phyloP scores from a whole-genome alignment of 2,329 filamentous ascomycete genomes.

The Aspergillus alliaceus region DNA sequence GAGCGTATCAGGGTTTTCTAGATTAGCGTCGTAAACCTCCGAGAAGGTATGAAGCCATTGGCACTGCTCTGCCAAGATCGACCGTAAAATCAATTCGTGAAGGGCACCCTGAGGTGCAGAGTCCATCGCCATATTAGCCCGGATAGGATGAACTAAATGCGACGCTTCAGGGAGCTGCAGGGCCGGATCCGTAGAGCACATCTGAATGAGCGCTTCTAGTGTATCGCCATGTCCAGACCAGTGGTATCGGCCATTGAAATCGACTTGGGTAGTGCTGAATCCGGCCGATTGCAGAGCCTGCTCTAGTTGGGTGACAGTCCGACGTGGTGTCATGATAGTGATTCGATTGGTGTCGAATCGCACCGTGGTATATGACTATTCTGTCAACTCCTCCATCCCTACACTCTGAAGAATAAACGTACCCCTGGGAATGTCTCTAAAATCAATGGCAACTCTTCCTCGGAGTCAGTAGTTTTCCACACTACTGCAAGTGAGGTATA shows the following conservation, averaged over 20 bases:
- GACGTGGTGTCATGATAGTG: conserved; percentile 17
- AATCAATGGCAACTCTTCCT: neutral
- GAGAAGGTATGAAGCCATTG: conserved; percentile 17
- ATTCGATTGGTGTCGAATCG: conserved; percentile 15
- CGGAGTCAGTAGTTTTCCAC: conserved; percentile 7
- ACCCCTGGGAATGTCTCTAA: conserved; percentile 9
- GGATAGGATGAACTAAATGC: neutral
- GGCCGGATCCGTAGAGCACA: conserved; percentile 7
- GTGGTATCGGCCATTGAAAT: conserved; percentile 21
- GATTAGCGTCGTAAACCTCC: conserved; percentile 2
- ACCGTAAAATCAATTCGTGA: conserved; percentile 10
- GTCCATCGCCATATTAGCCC: conserved; percentile 5
- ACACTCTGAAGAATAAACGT: neutral
- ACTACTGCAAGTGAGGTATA: conserved; percentile 17
- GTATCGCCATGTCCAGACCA: conserved; percentile 13
- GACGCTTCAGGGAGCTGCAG: conserved; percentile 15
- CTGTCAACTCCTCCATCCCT: neutral
- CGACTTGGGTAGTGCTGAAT: conserved; percentile 10
- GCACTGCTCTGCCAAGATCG: conserved; percentile 12
- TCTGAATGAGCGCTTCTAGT: conserved; percentile 1
- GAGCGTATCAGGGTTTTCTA: conserved; percentile 3
- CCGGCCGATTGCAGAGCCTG: conserved; percentile 10
- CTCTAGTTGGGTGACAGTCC: conserved; percentile 4
- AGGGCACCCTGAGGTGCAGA: neutral
- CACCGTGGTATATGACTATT: conserved; percentile 18